Base-by-base conservation (phyloP, 768 basidiomycete genomes). In the Tulasnella sp. region DNA sequence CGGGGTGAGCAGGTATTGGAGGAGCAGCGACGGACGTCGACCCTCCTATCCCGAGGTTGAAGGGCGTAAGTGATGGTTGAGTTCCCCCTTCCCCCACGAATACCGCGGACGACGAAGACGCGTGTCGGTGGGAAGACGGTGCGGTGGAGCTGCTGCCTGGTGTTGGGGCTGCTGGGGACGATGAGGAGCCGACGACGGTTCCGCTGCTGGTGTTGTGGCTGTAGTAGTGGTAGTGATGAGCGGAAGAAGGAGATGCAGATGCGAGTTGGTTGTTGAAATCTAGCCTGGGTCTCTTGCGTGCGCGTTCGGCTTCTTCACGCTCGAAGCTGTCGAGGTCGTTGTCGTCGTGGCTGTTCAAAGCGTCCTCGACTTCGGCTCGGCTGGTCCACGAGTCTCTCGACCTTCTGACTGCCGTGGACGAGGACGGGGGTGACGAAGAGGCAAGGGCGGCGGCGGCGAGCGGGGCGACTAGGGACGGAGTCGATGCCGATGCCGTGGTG, bases 201-300 rank as follows among this genome's bases (percentile, higher is more conserved):
- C 51, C 51, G 35, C n/a, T n/a, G n/a, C n/a, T n/a, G 51, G 51
- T 51, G 51, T 51, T 51, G 51, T 51, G 74, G 46, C 39, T 35
- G 70, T 70, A 70, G 39, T 71, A 39, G 74, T 61, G 72, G 26
- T 79, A 55, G 78, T 72, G 35, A 40, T 48, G 42, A 23, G 69
- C 39, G 69, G 67, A 39, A 40, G 70, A 70, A 51, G 51, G 15
- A 9, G 40, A 35, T 67, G 61, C 0, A 48, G 48, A 48, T 48
- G 48, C 15, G 48, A 48, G 48, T 48, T 48, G 42, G 46, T 26
- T 35, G 74, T 26, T 35, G 74, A 75, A 75, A 75, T 75, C 29
- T 48, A 75, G 51, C 51, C 74, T 23, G 74, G 74, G 74, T 48
- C 74, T 23, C 74, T 75, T 75, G 26, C 74, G 74, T 75, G 74